Base-by-base conservation (phyloP, 1,139 yeast species). In the Kodamaea derodonti region DNA sequence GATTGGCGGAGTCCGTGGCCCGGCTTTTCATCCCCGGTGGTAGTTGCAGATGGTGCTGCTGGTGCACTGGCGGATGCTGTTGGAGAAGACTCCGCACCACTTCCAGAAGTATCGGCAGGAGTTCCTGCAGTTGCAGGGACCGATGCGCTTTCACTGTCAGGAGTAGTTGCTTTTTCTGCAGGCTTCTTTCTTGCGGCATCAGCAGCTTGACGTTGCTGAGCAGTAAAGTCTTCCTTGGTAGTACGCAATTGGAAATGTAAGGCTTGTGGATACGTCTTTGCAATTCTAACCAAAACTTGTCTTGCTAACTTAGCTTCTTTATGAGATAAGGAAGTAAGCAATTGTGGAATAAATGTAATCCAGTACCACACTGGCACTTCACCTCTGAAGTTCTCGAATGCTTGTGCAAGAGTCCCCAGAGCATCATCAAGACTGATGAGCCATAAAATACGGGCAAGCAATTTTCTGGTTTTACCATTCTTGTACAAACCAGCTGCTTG, bases 291-390 rank as follows among this genome's bases (percentile, higher is more conserved):
- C 54, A 94, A 72, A 33, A 94, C 84, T 51, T 83, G 92, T 43
- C 95, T 80, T 1, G 92, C 96, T 56, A 87, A 71, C 38, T 80
- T 74, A 0, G 96, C 97, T 56, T 94, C 98, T 48, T 80, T 83
- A 47, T 88, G 95, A 3, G 97, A 84, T 44, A 94, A 69, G 0
- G 96, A 83, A 1, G 96, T 83, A 49, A 94, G 69, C 41, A 94
- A 69, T 59, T 94, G 98, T 3, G 98, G 98, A 48, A 94, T 88
- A 50, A 84, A 92, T 0, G 97, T 87, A 29, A 92, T 87, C 98
- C 98, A 94, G 55, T 92, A 92, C 99, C 99, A 94, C 3, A 90
- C 95, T 9, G 98, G 97, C 30, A 87, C 90, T 45, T 94, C 99
- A 14, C 98, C 97, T 44, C 94, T 77, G 58, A 86, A 92, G 35